Conservation (phyloP, 2,329 filamentous ascomycete species). For the Emmonsia crescens region DNA sequence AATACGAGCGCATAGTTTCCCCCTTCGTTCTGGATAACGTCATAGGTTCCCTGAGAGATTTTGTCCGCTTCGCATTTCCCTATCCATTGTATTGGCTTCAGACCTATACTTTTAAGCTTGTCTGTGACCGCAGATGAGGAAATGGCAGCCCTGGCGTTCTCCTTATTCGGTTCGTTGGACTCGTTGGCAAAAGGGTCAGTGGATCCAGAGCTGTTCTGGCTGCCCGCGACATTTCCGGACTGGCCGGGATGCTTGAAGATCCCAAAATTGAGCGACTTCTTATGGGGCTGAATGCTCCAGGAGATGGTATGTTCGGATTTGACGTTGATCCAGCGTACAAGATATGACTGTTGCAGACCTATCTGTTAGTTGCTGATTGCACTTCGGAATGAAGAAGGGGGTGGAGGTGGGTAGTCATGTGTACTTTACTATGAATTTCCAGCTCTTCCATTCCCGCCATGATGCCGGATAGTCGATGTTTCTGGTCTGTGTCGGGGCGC, state of each 20-base stretch:
- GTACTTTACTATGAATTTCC: conserved; percentile 93
- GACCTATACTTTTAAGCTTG: conserved; percentile 51
- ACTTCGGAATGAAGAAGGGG: neutral
- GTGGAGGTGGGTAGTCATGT: conserved; percentile 14
- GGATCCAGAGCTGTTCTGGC: conserved; percentile 19
- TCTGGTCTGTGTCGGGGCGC: neutral
- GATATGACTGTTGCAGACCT: conserved; percentile 62
- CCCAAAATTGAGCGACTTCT: conserved; percentile 97
- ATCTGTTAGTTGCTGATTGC: conserved; percentile 11
- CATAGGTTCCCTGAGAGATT: conserved; percentile 80
- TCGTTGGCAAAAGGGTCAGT: conserved; percentile 18
- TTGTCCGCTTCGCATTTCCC: conserved; percentile 96
- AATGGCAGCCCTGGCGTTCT: conserved; percentile 39
- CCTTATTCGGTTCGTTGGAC: conserved; percentile 18
- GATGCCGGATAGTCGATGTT: neutral
- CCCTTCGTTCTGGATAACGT: conserved; percentile 61
- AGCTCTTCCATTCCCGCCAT: conserved; percentile 97
- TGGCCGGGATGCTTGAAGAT: conserved; percentile 93
- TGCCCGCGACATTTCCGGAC: conserved; percentile 37
- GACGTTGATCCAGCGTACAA: conserved; percentile 93
- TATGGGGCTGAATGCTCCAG: conserved; percentile 95
- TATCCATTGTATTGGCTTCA: conserved; percentile 62
- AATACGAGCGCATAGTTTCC: conserved; percentile 96
- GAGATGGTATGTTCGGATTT: conserved; percentile 84
- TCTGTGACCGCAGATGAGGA: conserved; percentile 60